Base-by-base conservation (phyloP, 225 moss, liverwort and hornwort genomes). In the Pseudoscleropodium purum region DNA sequence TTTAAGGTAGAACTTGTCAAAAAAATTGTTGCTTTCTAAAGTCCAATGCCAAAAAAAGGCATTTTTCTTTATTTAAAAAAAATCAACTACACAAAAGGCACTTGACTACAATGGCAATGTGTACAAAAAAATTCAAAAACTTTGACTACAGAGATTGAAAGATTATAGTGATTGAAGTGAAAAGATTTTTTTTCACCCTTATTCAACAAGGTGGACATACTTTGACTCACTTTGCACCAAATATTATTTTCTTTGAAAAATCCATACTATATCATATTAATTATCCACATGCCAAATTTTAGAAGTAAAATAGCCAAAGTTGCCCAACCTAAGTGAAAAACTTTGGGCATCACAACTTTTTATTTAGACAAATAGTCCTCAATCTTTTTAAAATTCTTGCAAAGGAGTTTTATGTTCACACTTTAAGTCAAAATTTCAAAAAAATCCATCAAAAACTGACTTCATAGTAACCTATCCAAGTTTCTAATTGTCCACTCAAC, bases 291-390 rank as follows among this genome's bases (percentile, higher is more conserved):
- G 25, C 25, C 10, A 78, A 78, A 37, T 10, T 37, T 54, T 25
- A 78, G 4, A 37, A 78, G 4, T 36, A 10, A 54, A n/a, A 26
- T 4, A n/a, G 2, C 0, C 10, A 56, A 25, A 78, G 25, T 37
- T 26, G 2, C 2, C 0, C 2, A 3, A 25, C 6, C 0, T 54
- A 0, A 4, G 1, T 0, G 0, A 54, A 24, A 78, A 37, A 24
- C 1, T 24, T 24, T 25, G 37, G 6, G 6, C n/a, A n/a, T 18
- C 4, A 57, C 7, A 57, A 79, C 0, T n/a, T 57, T n/a, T n/a
- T 56, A 57, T n/a, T 5, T 6, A 6, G 26, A 16, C 15, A 56
- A 0, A 11, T 0, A 0, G n/a, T 79, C 17, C 0, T 26, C 25
- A 27, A 37, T 7, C 7, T 3, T 3, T 5, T 7, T 15, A 6